These are phyloP conservation scores for Ostreobium quekettii DNA, from an alignment of 139 green algal genomes.

Conservation along the genomic window DNA sequence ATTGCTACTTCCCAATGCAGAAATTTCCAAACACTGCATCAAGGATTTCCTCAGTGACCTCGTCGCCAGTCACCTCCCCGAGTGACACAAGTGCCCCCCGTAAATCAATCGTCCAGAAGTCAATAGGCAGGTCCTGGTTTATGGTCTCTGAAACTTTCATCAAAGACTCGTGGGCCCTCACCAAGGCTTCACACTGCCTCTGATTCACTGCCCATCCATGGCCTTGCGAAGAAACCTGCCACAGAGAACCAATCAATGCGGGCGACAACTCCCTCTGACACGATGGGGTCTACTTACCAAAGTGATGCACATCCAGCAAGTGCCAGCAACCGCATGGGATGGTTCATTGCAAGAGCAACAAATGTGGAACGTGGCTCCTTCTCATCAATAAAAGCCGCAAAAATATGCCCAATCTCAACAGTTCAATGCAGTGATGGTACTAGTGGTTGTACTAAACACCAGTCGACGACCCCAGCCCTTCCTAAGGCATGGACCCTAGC, in stretches of 20 bases:
- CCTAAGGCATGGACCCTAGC: no score
- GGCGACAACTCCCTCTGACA: no score
- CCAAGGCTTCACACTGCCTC: slow-evolving; percentile 80
- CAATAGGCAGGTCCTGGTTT: slow-evolving; percentile 59
- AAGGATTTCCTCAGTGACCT: slow-evolving; percentile 79
- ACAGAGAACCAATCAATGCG: slow-evolving; percentile 13
- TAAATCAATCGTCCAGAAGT: slow-evolving; percentile 97
- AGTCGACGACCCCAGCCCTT: no score
- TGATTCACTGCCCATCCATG: slow-evolving; percentile 84
- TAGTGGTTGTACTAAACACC: no score
- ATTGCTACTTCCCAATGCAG: slow-evolving; percentile 57
- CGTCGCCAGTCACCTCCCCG: slow-evolving; percentile 80
- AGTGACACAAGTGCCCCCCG: slow-evolving; percentile 71
- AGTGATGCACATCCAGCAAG: no score
- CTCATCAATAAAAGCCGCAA: no score
- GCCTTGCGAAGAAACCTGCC: slow-evolving; percentile 51
- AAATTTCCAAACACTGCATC: slow-evolving; percentile 71
- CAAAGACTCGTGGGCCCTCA: slow-evolving; percentile 45
- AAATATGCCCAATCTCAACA: no score
- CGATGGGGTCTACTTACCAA: no score
- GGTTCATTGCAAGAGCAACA: no score
- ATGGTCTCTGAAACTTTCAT: slow-evolving; percentile 50
- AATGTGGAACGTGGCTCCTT: no score
- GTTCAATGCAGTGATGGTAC: no score
- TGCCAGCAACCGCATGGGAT: no score